Evolutionary conservation across 2,329 filamentous ascomycete genomes (phyloP).

Genomic region (Aureobasidium lini): DNA sequence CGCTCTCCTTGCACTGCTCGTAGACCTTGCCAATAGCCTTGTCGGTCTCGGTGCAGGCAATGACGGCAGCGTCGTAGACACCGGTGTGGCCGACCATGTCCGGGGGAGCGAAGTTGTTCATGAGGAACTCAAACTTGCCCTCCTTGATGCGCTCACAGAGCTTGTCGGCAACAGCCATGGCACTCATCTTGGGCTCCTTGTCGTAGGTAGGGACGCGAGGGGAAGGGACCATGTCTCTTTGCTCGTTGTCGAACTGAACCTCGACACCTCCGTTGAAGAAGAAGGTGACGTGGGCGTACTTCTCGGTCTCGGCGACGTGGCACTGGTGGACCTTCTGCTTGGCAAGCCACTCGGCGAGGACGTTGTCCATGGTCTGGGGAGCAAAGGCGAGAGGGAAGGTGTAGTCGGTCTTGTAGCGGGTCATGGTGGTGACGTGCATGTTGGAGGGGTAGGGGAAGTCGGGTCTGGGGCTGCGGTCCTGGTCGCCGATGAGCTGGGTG

Average conservation of each 20-base stretch:
- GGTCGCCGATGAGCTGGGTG: conserved; percentile 84
- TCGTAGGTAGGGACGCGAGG: conserved; percentile 97
- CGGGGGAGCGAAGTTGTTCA: conserved; percentile 99
- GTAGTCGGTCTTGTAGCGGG: conserved; percentile 93
- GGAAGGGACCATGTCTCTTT: conserved; percentile 86
- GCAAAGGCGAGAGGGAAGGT: conserved; percentile 88
- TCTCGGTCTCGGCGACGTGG: conserved; percentile 96
- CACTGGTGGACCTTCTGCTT: conserved; percentile 88
- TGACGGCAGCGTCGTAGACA: conserved; percentile 87
- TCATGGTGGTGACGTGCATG: conserved; percentile 88
- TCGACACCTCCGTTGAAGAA: conserved; percentile 99
- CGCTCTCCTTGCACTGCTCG: conserved; percentile 87
- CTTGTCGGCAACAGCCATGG: conserved; percentile 80
- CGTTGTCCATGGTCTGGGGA: conserved; percentile 93
- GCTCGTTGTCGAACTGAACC: conserved; percentile 88
- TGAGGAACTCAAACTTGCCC: conserved; percentile 87
- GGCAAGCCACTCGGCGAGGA: conserved; percentile 92
- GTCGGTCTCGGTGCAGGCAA: conserved; percentile 80
- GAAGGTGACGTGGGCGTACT: conserved; percentile 99
- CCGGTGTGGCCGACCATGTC: conserved; percentile 99
- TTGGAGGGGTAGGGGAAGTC: conserved; percentile 94
- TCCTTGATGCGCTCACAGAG: conserved; percentile 79
- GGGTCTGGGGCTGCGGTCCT: conserved; percentile 82
- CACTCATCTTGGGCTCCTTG: conserved; percentile 90
- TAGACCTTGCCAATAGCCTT: conserved; percentile 88